A percentile compares a stretch with the other conserved stretches of the same genome.
phyloP scores from a whole-genome alignment of 176 grass and related monocot genomes.

The Musa beccarii region DNA sequence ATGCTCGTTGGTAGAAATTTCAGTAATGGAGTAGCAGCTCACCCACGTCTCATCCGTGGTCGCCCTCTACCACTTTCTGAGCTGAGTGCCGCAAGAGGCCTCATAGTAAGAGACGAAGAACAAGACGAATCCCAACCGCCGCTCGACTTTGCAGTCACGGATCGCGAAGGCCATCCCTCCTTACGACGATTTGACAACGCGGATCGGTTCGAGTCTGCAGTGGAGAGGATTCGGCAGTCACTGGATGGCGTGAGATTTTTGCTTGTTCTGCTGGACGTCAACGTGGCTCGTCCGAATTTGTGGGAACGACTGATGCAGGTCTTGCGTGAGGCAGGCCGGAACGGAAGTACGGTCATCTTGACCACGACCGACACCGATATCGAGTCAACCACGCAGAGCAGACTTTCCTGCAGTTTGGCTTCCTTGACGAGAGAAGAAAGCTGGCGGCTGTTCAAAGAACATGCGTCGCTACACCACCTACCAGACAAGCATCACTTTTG shows the following conservation, averaged over 20 bases:
- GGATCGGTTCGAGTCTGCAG: not conserved
- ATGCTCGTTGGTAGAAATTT: not conserved
- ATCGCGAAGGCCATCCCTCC: not conserved
- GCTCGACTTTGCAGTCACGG: not conserved
- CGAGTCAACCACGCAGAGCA: not conserved
- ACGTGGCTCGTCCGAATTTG: not conserved
- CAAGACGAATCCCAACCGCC: not conserved
- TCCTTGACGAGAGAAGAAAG: conserved; percentile 4
- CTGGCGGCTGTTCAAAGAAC: conserved; percentile 1
- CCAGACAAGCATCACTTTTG: conserved; percentile 1
- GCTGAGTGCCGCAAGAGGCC: not conserved
- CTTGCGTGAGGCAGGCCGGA: not conserved
- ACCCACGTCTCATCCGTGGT: not conserved
- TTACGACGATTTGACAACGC: not conserved
- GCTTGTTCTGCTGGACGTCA: conserved; percentile 1
- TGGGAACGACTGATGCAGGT: not conserved
- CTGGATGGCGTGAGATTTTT: not conserved
- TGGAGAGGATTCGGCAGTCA: not conserved
- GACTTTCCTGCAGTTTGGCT: not conserved
- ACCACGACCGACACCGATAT: not conserved
- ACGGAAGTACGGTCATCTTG: not conserved
- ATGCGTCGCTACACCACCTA: not conserved
- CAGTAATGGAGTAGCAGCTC: not conserved
- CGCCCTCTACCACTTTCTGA: not conserved
- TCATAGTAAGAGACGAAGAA: not conserved